These are phyloP conservation scores for Dactylorhiza incarnata DNA, from an alignment of 106 monocot species.

Conservation along the genomic window DNA sequence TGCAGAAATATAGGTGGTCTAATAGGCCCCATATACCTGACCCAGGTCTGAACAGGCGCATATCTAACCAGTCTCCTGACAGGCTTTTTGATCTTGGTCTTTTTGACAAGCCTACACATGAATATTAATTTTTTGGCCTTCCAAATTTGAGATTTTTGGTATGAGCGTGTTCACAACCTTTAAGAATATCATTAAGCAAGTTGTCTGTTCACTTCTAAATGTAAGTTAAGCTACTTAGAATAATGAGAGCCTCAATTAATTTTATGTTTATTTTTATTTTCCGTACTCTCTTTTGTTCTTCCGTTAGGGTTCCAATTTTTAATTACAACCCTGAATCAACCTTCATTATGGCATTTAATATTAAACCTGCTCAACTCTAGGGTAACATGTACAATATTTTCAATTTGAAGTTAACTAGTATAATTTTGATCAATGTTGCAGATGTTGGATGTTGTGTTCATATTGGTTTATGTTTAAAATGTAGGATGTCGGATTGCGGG, in stretches of 20 bases:
- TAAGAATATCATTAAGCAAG: background rate
- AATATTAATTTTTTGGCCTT: too few species aligned
- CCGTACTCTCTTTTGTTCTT: background rate
- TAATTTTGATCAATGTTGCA: background rate
- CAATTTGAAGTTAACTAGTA: background rate
- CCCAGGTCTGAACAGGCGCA: too few species aligned
- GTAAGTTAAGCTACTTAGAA: background rate
- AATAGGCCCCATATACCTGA: too few species aligned
- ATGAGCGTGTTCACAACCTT: background rate
- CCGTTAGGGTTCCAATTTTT: background rate
- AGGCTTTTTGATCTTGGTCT: too few species aligned
- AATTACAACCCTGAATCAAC: background rate
- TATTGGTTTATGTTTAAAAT: too few species aligned
- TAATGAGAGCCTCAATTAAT: background rate
- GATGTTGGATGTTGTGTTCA: too few species aligned
- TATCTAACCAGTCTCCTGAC: too few species aligned
- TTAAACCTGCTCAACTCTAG: too few species aligned
- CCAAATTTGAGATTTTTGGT: too few species aligned
- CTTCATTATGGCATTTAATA: background rate
- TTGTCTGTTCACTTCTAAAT: background rate
- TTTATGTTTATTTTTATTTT: background rate
- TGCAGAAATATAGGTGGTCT: too few species aligned
- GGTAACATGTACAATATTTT: background rate
- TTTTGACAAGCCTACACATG: too few species aligned
- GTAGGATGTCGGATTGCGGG: too few species aligned